Conservation (phyloP, 2,329 filamentous ascomycete species). For the Monilinia fructigena region DNA sequence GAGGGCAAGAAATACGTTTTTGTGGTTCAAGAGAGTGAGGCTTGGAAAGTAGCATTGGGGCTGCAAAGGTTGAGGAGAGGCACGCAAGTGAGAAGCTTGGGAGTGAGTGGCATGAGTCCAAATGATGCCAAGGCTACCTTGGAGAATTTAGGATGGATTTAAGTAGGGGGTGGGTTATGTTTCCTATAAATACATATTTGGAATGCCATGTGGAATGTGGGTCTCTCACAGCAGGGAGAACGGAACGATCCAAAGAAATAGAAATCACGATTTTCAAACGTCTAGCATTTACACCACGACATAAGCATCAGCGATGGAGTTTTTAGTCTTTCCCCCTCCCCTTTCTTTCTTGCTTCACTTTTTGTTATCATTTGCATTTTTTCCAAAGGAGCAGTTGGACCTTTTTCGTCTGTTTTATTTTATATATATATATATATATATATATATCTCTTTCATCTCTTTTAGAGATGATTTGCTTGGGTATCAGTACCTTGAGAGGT, state of each 20-base stretch:
- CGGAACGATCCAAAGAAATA: neutral
- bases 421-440: neutral
- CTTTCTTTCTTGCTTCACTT: neutral
- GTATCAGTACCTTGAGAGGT: conserved; percentile 8
- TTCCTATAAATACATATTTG: neutral
- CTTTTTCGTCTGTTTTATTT: neutral
- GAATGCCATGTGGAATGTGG: conserved; percentile 30
- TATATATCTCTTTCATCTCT: no score
- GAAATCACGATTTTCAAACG: neutral
- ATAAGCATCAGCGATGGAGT: conserved; percentile 36
- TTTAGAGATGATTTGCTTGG: neutral
- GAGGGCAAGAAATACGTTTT: conserved; percentile 67
- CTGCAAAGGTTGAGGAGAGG: conserved; percentile 60
- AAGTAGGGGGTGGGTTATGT: neutral
- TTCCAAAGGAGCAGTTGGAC: neutral
- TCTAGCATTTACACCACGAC: conserved; percentile 15
- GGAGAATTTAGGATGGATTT: conserved; percentile 54
- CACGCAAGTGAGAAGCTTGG: conserved; percentile 58
- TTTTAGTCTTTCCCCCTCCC: neutral
- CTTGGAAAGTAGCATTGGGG: conserved; percentile 65
- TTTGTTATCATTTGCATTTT: neutral
- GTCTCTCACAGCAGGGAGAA: neutral
- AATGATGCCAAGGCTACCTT: conserved; percentile 55
- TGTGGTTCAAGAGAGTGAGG: conserved; percentile 62
- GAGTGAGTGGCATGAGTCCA: conserved; percentile 55